These are phyloP conservation scores for Penicillium taxi DNA, from an alignment of 495 filamentous ascomycete genomes.

Conservation along the genomic window DNA sequence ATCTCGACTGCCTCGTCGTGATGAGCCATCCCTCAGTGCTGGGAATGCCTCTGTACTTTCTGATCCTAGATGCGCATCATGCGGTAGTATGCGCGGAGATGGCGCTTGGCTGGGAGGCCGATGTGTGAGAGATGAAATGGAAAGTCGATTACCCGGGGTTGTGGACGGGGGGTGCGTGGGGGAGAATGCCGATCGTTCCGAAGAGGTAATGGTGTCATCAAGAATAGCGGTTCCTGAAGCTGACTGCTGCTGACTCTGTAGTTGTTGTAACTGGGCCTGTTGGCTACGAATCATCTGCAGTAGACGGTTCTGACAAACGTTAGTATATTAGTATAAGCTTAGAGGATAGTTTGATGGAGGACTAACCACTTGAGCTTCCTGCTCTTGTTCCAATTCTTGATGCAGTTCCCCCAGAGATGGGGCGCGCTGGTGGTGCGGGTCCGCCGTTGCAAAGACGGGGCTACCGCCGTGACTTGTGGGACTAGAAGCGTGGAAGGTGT, in stretches of 20 bases:
- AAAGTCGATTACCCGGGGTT: constrained; percentile 17
- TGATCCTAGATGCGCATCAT: constrained; percentile 19
- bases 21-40: constrained; percentile 19
- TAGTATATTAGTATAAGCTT: neutral
- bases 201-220: constrained; percentile 61
- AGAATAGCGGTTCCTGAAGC: constrained; percentile 40
- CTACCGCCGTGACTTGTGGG: constrained; percentile 51
- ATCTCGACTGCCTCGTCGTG: constrained; percentile 50
- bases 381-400: constrained; percentile 89
- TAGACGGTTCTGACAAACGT: constrained; percentile 63
- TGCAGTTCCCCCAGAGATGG: constrained; percentile 92
- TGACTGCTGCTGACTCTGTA: constrained; percentile 39
- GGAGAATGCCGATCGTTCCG: constrained; percentile 51
- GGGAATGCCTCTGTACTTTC: constrained; percentile 26
- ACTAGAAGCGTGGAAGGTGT: constrained; percentile 45
- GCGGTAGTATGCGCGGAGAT: constrained; percentile 32
- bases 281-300: constrained; percentile 83
- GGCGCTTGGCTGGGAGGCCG: constrained; percentile 29
- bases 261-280: constrained; percentile 70
- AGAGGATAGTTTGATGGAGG: neutral
- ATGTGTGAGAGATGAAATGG: constrained; percentile 39
- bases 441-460: constrained; percentile 48
- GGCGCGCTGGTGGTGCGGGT: constrained; percentile 58
- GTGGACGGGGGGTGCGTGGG: constrained; percentile 34
- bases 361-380: constrained; percentile 85